These are phyloP conservation scores for Emydomyces testavorans DNA, from an alignment of 2,329 filamentous ascomycete genomes.

Conservation along the genomic window DNA sequence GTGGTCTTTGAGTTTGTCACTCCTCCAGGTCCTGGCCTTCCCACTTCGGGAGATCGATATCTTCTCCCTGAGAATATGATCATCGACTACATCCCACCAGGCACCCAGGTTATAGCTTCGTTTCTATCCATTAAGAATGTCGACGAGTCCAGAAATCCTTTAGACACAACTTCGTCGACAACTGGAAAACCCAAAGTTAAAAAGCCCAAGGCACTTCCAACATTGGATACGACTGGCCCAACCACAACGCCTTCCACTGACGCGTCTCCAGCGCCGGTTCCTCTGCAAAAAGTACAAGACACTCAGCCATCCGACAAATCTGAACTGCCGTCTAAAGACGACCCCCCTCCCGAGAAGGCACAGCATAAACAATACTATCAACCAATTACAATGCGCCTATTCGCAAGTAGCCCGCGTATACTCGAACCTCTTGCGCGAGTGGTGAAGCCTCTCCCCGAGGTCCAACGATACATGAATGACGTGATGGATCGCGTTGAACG, in stretches of 20 bases:
- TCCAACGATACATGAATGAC: constrained; percentile 45
- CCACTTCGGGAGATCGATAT: constrained; percentile 38
- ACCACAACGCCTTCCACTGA: constrained; percentile 18
- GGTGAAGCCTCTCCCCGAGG: constrained; percentile 44
- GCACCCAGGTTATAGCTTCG: constrained; percentile 37
- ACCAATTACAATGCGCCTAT: constrained; percentile 47
- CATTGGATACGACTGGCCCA: constrained; percentile 19
- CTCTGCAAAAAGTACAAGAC: constrained; percentile 9
- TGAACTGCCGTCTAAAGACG: constrained; percentile 4
- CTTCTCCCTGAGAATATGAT: constrained; percentile 41
- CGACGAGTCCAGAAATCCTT: constrained; percentile 26
- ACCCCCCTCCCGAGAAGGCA: constrained; percentile 11
- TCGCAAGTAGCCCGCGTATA: constrained; percentile 41
- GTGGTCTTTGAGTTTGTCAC: constrained; percentile 40
- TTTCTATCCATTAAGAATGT: constrained; percentile 38
- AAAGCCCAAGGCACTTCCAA: constrained; percentile 21
- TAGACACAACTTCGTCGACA: constrained; percentile 14
- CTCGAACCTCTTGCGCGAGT: constrained; percentile 46
- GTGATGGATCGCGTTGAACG: constrained; percentile 47
- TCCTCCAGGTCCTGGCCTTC: constrained; percentile 32
- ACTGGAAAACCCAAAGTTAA: constrained; percentile 31
- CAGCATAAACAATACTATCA: constrained; percentile 39
- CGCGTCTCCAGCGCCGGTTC: constrained; percentile 3
- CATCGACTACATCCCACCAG: constrained; percentile 37
- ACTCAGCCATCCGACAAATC: constrained; percentile 20